phyloP scores from a whole-genome alignment of 139 green algal genomes.

The Coccomyxa sp. region DNA sequence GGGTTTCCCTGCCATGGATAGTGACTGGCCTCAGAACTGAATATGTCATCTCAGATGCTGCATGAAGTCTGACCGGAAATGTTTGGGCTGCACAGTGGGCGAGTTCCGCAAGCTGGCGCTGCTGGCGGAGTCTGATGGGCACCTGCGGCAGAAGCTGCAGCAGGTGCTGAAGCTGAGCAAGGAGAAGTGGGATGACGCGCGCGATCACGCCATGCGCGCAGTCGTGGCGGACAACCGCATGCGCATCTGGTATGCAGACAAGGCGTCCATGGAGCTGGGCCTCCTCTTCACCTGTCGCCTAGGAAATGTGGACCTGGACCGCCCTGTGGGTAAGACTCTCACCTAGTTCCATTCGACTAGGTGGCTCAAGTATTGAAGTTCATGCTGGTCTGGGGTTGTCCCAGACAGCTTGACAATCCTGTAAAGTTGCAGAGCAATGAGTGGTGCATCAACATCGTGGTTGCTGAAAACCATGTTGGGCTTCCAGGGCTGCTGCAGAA shows the following conservation, averaged over 20 bases:
- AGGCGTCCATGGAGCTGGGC: conserved; percentile 58
- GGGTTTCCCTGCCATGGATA: too few species aligned
- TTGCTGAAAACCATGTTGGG: background rate
- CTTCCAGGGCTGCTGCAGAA: conserved; percentile 58
- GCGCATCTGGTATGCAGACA: conserved; percentile 68
- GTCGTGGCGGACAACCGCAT: conserved; percentile 81
- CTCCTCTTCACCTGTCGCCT: conserved; percentile 77
- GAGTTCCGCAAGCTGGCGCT: conserved; percentile 78
- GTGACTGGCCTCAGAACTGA: too few species aligned
- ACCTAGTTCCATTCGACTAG: background rate
- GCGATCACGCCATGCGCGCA: conserved; percentile 75
- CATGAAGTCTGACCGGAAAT: too few species aligned
- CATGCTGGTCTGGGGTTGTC: too few species aligned
- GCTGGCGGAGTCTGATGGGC: conserved; percentile 73
- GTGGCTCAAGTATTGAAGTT: background rate
- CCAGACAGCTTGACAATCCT: too few species aligned
- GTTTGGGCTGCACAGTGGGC: conserved; percentile 45
- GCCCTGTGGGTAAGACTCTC: conserved; percentile 50
- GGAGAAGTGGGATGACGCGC: conserved; percentile 89
- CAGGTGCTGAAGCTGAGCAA: conserved; percentile 82
- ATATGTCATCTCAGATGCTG: too few species aligned
- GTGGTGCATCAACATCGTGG: background rate
- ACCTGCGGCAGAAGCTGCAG: conserved; percentile 79
- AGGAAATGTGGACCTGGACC: conserved; percentile 72
- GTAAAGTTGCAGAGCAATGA: too few species aligned